Conservation (phyloP, 1,284 basidiomycete species). For the Tetrapyrgos nigripes region DNA sequence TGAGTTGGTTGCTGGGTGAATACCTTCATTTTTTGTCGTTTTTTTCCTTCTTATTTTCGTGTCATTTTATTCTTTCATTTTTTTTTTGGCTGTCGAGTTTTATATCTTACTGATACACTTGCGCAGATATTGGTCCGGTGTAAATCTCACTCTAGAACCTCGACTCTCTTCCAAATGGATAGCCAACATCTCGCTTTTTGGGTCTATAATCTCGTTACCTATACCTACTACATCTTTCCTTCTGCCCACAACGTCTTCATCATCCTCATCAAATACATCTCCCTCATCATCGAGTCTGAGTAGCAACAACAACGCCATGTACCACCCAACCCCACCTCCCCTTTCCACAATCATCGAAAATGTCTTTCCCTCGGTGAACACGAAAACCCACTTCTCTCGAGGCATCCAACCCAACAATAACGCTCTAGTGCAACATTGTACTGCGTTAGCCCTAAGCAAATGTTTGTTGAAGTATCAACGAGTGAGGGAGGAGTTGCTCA, state of each 20-base stretch:
- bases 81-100: not conserved
- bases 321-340: conserved; percentile 76
- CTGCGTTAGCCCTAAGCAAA: conserved; percentile 75
- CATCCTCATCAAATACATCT: conserved; percentile 16
- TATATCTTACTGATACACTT: not conserved
- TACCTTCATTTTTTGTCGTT: conserved; percentile 18
- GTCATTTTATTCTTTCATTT: conserved; percentile 8
- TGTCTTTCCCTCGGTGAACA: conserved; percentile 71
- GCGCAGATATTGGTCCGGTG: conserved; percentile 77
- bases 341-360: conserved; percentile 75
- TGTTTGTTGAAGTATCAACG: conserved; percentile 74
- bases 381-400: conserved; percentile 78
- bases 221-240: conserved; percentile 72
- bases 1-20: conserved; percentile 82
- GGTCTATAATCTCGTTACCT: conserved; percentile 77
- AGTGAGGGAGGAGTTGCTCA: conserved; percentile 57
- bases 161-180: conserved; percentile 90
- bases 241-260: conserved; percentile 37
- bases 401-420: conserved; percentile 71
- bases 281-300: not conserved
- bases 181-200: conserved; percentile 84
- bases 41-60: conserved; percentile 10
- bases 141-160: conserved; percentile 83
- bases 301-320: conserved; percentile 46
- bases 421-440: conserved; percentile 85